These are phyloP conservation scores for Aplosporella prunicola DNA, from an alignment of 2,329 filamentous ascomycete species.

Conservation along the genomic window DNA sequence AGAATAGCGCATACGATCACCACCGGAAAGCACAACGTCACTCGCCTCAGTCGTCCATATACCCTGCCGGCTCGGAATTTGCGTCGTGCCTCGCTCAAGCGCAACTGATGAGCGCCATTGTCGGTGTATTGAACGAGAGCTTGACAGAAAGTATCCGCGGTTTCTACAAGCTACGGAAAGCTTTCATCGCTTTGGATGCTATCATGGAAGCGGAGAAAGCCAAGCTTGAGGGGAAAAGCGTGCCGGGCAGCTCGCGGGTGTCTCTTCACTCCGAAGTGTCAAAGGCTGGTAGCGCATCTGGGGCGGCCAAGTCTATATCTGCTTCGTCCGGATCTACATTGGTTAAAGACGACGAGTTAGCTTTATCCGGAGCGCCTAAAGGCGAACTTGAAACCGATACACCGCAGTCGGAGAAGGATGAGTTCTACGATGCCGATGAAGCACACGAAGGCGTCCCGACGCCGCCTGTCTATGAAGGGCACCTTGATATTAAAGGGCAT, in stretches of 20 bases:
- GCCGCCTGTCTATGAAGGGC: constrained; percentile 39
- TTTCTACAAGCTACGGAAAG: constrained; percentile 87
- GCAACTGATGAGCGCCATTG: constrained; percentile 80
- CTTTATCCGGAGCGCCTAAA: constrained; percentile 13
- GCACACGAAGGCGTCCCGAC: constrained; percentile 36
- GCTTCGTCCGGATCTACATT: too few species aligned
- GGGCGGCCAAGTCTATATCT: too few species aligned
- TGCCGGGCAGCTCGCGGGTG: constrained; percentile 4
- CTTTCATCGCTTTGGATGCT: constrained; percentile 70
- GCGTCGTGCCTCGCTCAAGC: constrained; percentile 74
- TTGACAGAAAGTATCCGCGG: constrained; percentile 83
- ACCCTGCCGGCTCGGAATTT: constrained; percentile 78
- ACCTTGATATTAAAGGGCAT: constrained; percentile 23
- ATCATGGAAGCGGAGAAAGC: constrained; percentile 67
- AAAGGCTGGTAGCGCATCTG: not conserved
- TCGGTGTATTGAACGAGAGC: constrained; percentile 85
- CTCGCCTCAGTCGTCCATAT: constrained; percentile 47
- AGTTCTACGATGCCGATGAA: constrained; percentile 49
- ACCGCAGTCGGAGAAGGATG: constrained; percentile 15
- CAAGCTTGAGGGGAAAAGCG: constrained; percentile 36
- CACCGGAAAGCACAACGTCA: constrained; percentile 57
- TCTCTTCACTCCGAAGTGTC: constrained; percentile 1
- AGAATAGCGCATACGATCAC: constrained; percentile 66
- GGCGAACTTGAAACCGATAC: not conserved
- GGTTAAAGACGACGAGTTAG: too few species aligned